Base-by-base conservation (phyloP, 2,329 filamentous ascomycete species). In the Colletotrichum camelliae region DNA sequence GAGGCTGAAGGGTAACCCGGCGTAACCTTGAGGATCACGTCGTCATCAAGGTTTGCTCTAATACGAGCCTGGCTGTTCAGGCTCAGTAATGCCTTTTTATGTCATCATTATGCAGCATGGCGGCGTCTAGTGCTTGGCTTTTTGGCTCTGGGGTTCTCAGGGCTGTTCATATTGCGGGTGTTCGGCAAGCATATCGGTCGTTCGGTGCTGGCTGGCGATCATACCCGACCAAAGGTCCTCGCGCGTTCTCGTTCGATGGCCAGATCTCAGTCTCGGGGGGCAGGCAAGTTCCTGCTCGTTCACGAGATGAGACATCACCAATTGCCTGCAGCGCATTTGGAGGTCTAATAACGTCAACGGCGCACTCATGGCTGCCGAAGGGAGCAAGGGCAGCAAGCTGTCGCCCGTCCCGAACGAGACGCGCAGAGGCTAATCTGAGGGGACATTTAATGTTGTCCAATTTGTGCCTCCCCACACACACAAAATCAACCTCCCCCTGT, bases 1-100 rank as follows among this genome's bases (percentile, higher is more conserved):
- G 82, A 87, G 90, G 65, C 81, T 86, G 71, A 91, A 91, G 81
- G 85, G 84, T 48, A 90, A 89, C 76, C 82, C 84, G 16, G 74
- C 81, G 70, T 84, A 80, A 81, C 76, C 70, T 35, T 27, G 57
- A 72, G 13, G 55, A 31, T 67, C 52, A 66, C 39, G 31, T 73
- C 52, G 60, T 72, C 75, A 74, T 61, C 72, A 29, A 52, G 72
- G 62, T 64, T 37, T 64, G 74, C 61, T 67, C 31, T 71, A 76
- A 76, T 75, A 71, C 48, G 71, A 70, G 72, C 33, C 48, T 39
- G 37, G 66, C 12, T 27, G 35, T 21, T 5, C 18, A 16, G 70
- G 48, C 74, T 69, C 70, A 73, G 58, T 79, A 77, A 79, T 79
- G 80, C 76, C 77, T 77, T 78, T 79, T 78, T 80, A 78, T 80